Evolutionary conservation across 2,329 filamentous ascomycete species (phyloP).

Genomic region (Talaromyces amestolkiae): DNA sequence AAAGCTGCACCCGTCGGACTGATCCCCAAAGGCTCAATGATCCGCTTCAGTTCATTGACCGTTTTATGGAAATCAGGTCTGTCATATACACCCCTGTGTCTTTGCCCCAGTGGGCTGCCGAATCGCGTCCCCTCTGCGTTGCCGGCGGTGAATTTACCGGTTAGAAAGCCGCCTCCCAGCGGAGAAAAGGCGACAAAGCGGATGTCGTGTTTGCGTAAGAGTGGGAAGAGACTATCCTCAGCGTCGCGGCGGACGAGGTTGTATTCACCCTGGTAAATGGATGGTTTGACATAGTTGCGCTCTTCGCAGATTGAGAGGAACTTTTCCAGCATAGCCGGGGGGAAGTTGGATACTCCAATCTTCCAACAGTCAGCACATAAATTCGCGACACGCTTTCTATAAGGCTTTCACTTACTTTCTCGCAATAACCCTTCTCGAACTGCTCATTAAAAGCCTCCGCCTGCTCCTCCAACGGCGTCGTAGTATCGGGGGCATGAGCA

Average conservation of each 20-base stretch:
- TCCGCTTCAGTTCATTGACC: neutral
- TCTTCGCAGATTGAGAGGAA: constrained; percentile 35
- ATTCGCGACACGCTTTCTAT: no score
- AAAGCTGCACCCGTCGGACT: constrained; percentile 50
- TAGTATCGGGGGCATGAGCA: constrained; percentile 35
- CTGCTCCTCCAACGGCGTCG: constrained; percentile 38
- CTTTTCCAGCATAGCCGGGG: constrained; percentile 29
- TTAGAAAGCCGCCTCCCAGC: constrained; percentile 38
- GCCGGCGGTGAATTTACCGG: constrained; percentile 31
- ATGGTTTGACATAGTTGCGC: constrained; percentile 38
- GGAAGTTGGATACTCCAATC: constrained; percentile 43
- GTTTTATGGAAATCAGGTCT: neutral
- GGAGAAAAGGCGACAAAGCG: constrained; percentile 29
- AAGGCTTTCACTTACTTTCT: constrained; percentile 21
- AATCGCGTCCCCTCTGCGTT: constrained; percentile 30
- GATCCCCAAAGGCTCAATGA: constrained; percentile 11
- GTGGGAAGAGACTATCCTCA: constrained; percentile 37
- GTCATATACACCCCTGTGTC: neutral
- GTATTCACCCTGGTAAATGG: constrained; percentile 44
- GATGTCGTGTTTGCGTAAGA: constrained; percentile 34
- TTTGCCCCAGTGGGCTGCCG: constrained; percentile 16
- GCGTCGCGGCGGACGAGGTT: constrained; percentile 37
- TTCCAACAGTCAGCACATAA: constrained; percentile 13
- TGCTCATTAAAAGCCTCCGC: constrained; percentile 30
- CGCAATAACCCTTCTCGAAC: constrained; percentile 21